Evolutionary conservation across 148 eudicot genomes (phyloP).

Genomic region (Rheum nobile): DNA sequence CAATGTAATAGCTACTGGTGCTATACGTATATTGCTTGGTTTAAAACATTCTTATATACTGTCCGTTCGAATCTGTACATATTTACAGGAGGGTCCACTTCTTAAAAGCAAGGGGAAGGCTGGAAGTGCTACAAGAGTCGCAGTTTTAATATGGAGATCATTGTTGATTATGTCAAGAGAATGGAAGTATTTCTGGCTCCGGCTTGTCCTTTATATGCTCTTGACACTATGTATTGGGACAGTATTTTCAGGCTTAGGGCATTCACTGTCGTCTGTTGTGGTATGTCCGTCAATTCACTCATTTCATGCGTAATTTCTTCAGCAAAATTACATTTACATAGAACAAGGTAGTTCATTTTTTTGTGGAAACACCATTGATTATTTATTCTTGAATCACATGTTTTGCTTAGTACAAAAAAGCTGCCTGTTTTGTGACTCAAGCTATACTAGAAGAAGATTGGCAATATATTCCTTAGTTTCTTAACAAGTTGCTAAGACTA

Average conservation of each 20-base stretch:
- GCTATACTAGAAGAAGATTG: background rate
- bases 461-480: background rate
- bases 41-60: background rate
- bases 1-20: background rate
- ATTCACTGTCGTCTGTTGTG: slow-evolving; percentile 94
- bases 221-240: slow-evolving; percentile 83
- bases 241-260: slow-evolving; percentile 79
- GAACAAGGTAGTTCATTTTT: background rate
- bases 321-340: background rate
- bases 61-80: background rate
- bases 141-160: slow-evolving; percentile 92
- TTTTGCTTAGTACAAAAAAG: background rate
- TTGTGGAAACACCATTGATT: background rate
- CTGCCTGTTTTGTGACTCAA: background rate
- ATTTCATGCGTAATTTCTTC: background rate
- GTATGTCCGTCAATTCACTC: slow-evolving; percentile 31
- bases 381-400: background rate
- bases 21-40: background rate
- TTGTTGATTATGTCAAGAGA: slow-evolving; percentile 91
- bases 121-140: slow-evolving; percentile 50
- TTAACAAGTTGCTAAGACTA: background rate
- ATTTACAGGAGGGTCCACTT: slow-evolving; percentile 70
- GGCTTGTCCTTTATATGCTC: slow-evolving; percentile 70
- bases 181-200: slow-evolving; percentile 98
- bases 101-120: slow-evolving; percentile 93